These are phyloP conservation scores for Colletotrichum viniferum DNA, from an alignment of 2,329 filamentous ascomycete genomes.

Conservation along the genomic window DNA sequence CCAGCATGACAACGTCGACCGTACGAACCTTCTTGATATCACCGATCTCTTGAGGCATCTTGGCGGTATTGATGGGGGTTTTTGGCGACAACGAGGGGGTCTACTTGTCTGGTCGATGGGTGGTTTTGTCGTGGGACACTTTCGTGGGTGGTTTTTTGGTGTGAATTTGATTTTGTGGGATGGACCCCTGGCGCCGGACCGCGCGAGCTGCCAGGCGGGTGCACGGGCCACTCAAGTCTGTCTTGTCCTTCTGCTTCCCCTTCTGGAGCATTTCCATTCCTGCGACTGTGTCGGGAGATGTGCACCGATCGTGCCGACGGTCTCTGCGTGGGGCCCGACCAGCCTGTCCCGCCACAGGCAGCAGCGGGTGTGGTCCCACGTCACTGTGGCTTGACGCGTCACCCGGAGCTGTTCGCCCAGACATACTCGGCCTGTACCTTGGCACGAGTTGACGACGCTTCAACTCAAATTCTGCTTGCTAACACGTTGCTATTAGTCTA, in stretches of 20 bases:
- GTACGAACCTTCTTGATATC: constrained; percentile 84
- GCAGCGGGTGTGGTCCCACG: not conserved
- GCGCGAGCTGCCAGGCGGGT: not conserved
- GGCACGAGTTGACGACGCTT: constrained; percentile 9
- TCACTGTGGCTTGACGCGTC: constrained; percentile 21
- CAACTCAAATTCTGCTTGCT: not conserved
- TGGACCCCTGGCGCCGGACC: constrained; percentile 14
- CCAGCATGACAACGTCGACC: constrained; percentile 21
- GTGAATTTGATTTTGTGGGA: constrained; percentile 25
- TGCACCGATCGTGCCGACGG: not conserved
- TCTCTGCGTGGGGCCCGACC: not conserved
- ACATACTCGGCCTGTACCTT: not conserved
- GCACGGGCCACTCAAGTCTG: constrained; percentile 6
- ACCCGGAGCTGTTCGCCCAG: not conserved
- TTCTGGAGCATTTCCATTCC: not conserved
- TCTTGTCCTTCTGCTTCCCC: not conserved
- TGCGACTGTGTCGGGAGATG: not conserved
- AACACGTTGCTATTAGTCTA: constrained; percentile 8
- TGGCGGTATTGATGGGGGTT: constrained; percentile 56
- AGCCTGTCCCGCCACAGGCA: not conserved
- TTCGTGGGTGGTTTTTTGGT: constrained; percentile 21
- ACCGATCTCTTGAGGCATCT: constrained; percentile 96
- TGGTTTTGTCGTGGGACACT: constrained; percentile 13
- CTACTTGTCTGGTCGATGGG: constrained; percentile 7
- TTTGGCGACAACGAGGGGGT: constrained; percentile 20